Evolutionary conservation across 495 filamentous ascomycete species (phyloP).

Genomic region (Neurospora sp.): DNA sequence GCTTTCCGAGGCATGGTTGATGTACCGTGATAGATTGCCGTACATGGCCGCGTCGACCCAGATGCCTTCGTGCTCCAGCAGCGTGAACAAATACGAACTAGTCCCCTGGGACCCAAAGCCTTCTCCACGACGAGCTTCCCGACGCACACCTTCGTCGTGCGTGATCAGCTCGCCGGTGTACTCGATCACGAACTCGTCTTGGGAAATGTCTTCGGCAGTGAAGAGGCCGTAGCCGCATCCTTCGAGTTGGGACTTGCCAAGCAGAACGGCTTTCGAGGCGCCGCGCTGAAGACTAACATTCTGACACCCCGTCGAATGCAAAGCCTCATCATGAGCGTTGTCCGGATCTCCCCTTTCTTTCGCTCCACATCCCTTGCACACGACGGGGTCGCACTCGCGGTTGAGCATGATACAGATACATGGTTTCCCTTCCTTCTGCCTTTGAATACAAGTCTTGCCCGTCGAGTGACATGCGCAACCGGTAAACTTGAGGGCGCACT

Average conservation of each 20-base stretch:
- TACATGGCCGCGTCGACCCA: slow-evolving; percentile 43
- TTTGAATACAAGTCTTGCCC: slow-evolving; percentile 39
- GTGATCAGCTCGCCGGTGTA: slow-evolving; percentile 65
- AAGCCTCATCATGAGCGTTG: slow-evolving; percentile 42
- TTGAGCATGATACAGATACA: slow-evolving; percentile 52
- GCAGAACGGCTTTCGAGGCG: slow-evolving; percentile 45
- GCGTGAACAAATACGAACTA: slow-evolving; percentile 55
- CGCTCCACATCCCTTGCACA: slow-evolving; percentile 58
- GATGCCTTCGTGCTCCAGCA: slow-evolving; percentile 45
- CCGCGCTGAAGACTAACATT: slow-evolving; percentile 55
- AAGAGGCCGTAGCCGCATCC: slow-evolving; percentile 58
- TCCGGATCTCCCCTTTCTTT: slow-evolving; percentile 49
- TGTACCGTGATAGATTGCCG: slow-evolving; percentile 51
- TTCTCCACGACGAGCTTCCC: slow-evolving; percentile 45
- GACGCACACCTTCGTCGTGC: slow-evolving; percentile 48
- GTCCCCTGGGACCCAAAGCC: slow-evolving; percentile 51
- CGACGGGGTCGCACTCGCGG: slow-evolving; percentile 61
- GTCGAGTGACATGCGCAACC: slow-evolving; percentile 52
- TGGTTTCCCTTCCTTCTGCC: slow-evolving; percentile 35
- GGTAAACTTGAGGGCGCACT: slow-evolving; percentile 52
- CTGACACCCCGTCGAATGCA: slow-evolving; percentile 43
- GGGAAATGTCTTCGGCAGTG: slow-evolving; percentile 47
- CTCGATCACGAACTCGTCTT: slow-evolving; percentile 56
- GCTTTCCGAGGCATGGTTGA: slow-evolving; percentile 50
- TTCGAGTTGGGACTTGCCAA: slow-evolving; percentile 49